phyloP scores from a whole-genome alignment of 495 filamentous ascomycete genomes.

The Friedmanniomyces simplex region DNA sequence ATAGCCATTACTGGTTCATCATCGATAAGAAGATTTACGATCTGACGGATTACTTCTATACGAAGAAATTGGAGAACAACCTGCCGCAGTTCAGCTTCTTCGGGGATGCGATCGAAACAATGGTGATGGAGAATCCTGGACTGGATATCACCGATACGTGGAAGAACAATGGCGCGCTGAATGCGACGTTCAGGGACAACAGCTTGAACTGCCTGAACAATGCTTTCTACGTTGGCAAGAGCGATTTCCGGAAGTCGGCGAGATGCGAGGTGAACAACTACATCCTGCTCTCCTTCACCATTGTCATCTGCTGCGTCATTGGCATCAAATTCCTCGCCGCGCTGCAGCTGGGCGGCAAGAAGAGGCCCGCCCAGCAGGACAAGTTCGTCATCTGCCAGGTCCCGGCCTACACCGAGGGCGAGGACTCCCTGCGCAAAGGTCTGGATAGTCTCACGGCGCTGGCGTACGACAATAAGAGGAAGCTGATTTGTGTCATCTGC shows the following conservation, averaged over 20 bases:
- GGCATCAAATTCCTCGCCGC: constrained; percentile 85
- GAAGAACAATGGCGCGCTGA: constrained; percentile 36
- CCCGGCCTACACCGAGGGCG: constrained; percentile 94
- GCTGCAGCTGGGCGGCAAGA: constrained; percentile 86
- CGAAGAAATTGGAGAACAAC: constrained; percentile 43
- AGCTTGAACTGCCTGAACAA: constrained; percentile 71
- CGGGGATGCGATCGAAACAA: constrained; percentile 46
- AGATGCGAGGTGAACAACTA: constrained; percentile 85
- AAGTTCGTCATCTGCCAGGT: constrained; percentile 99
- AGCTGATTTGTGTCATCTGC: constrained; percentile 86
- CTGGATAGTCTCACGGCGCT: constrained; percentile 89
- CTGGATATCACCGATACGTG: constrained; percentile 61
- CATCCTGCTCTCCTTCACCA: constrained; percentile 75
- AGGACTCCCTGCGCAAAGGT: constrained; percentile 83
- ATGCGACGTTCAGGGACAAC: constrained; percentile 39
- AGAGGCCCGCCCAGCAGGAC: constrained; percentile 80
- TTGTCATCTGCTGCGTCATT: constrained; percentile 71
- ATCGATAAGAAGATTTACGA: constrained; percentile 70
- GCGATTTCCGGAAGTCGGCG: constrained; percentile 70
- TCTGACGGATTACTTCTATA: constrained; percentile 81
- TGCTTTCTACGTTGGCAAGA: constrained; percentile 69
- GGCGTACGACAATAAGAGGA: constrained; percentile 94
- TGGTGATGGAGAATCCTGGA: constrained; percentile 67
- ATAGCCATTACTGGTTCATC: constrained; percentile 69
- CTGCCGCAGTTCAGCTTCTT: constrained; percentile 54